Base-by-base conservation (phyloP, 768 basidiomycete species). In the Multifurca ochricompacta region DNA sequence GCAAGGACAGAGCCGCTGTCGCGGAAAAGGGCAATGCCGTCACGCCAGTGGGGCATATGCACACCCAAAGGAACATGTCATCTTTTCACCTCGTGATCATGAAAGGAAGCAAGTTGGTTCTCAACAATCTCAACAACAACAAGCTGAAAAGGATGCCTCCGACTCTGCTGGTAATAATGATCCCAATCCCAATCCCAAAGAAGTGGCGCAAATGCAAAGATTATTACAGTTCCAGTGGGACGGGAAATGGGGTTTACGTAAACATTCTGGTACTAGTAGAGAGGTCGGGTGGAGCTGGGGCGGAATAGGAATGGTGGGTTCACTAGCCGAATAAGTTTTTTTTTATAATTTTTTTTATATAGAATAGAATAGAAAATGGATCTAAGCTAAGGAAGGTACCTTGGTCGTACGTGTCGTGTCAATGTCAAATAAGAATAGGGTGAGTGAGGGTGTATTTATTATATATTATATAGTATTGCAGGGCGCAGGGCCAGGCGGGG, bases 181-280 rank as follows among this genome's bases (percentile, higher is more conserved):
- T n/a, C n/a, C n/a, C n/a, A n/a, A n/a, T n/a, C n/a, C n/a, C n/a
- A n/a, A n/a, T n/a, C n/a, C n/a, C n/a, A n/a, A n/a, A n/a, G n/a
- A n/a, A n/a, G n/a, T n/a, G 25, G 54, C 5, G 18, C 30, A 13
- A 43, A 36, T 36, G 23, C 41, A 18, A 50, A 31, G 25, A 9
- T 11, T 30, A 6, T 14, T 1, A n/a, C 30, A 41, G 39, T 51
- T n/a, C n/a, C n/a, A 52, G 35, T 57, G 56, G 56, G 51, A 57
- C 23, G 50, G 56, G n/a, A 41, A 35, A 18, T 57, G 56, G 56
- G 56, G 56, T 19, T 57, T 57, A 57, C 56, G 56, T 52, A 39
- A 57, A 25, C 27, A 8, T 11, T 18, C 27, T 1, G 27, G 10
- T 35, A 10, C 37, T 13, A 21, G 51, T 1, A 57, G 27, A 41